Evolutionary conservation across 2,329 filamentous ascomycete genomes (phyloP).

Genomic region (Westerdykella aurantiaca): DNA sequence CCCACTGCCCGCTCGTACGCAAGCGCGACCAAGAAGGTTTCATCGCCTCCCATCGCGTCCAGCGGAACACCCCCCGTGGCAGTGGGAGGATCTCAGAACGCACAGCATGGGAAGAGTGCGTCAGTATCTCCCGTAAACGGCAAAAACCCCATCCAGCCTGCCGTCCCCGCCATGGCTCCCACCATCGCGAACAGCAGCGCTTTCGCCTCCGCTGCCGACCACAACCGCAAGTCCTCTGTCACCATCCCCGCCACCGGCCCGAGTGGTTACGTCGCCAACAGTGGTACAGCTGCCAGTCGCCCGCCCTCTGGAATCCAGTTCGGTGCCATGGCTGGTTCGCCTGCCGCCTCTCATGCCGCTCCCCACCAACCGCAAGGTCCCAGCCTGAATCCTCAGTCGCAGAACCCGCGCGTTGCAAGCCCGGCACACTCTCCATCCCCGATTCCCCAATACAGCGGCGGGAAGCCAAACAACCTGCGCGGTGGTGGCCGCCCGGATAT

Average conservation of each 20-base stretch:
- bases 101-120: slow-evolving; percentile 39
- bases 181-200: slow-evolving; percentile 62
- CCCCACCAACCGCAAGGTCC: slow-evolving; percentile 61
- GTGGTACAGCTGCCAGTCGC: slow-evolving; percentile 57
- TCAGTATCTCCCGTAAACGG: slow-evolving; percentile 76
- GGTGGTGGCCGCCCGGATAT: slow-evolving; percentile 61
- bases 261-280: slow-evolving; percentile 70
- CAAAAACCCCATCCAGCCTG: slow-evolving; percentile 65
- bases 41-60: slow-evolving; percentile 44
- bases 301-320: slow-evolving; percentile 64
- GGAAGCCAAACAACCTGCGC: slow-evolving; percentile 67
- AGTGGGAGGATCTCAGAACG: slow-evolving; percentile 51
- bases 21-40: slow-evolving; percentile 54
- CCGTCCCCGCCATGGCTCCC: slow-evolving; percentile 57
- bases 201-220: slow-evolving; percentile 52
- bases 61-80: slow-evolving; percentile 49
- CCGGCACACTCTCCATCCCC: slow-evolving; percentile 86
- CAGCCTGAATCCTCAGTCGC: slow-evolving; percentile 48
- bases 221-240: slow-evolving; percentile 84
- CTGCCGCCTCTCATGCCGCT: slow-evolving; percentile 60
- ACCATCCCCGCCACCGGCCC: slow-evolving; percentile 83
- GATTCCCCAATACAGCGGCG: slow-evolving; percentile 83
- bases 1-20: slow-evolving; percentile 56
- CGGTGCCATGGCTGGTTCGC: slow-evolving; percentile 62
- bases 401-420: slow-evolving; percentile 69